Base-by-base conservation (phyloP, 164 flowering plant species). In the Aristolochia contorta region DNA sequence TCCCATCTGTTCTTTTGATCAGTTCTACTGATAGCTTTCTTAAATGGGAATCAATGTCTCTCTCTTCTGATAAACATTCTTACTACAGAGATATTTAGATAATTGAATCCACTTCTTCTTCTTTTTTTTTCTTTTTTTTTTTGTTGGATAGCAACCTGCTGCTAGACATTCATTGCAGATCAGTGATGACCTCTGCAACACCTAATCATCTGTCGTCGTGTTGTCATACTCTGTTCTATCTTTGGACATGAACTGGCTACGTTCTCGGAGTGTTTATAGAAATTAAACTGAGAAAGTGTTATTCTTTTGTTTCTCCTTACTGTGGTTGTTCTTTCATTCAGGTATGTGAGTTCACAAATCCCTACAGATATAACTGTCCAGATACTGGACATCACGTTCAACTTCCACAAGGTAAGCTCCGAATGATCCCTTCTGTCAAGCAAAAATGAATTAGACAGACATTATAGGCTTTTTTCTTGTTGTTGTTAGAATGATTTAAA, bases 301-400 rank as follows among this genome's bases (percentile, higher is more conserved):
- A 12, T 7, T 22, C 33, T n/a, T 25, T 16, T 30, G 12, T 56
- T 13, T 16, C 32, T 16, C 21, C 19, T 33, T 32, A 0, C 21
- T 32, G 30, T 0, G 30, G 23, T 14, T n/a, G 20, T 49, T 15
- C 25, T 19, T 80, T 77, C 85, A 89, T 80, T 77, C 85, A 89
- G 97, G 88, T 79, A 70, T 68, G 78, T 77, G 58, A 70, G 70
- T 52, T 76, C 91, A 70, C 80, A 83, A 55, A 68, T 79, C 63
- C 88, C 91, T 22, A 76, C 87, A 48, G 97, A 89, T 71, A 69
- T 86, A 8, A 65, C 74, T 37, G 67, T 89, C 61, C 86, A 78
- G 67, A 81, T 89, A 52, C 71, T 79, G 57, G 84, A 77, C 37
- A 70, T 78, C 62, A 82, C 77, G 69, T 86, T 83, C 47, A 63